Evolutionary conservation across 768 basidiomycete genomes (phyloP), one percentile per base, ranked within the genome.

Genomic region (Tephrocybe sp.): DNA sequence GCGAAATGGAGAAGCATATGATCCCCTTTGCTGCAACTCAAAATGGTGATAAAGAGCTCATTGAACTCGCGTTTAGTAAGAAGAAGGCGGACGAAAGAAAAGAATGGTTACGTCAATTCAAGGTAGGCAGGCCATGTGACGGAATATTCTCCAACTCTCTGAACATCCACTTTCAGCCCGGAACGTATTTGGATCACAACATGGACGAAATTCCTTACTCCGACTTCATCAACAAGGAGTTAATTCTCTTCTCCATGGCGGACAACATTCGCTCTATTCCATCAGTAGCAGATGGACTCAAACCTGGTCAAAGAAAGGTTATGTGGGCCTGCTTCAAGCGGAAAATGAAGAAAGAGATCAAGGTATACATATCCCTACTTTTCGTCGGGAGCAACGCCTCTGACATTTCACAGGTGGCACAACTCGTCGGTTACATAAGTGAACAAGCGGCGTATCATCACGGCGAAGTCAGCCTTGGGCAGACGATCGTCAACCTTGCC

Each of bases 11-110:
- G 62, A 95, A 89, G 64, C 97, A 99, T 64, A 88, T 96, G 80
- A 91, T 99, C 49, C 90, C 93, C 0, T 98, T 99, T 71, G 80
- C 88, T 2, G 71, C 84, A 3, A 85, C 84, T 3, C 83, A 89
- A 62, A 80, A 86, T 0, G 93, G 86, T 2, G 97, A 98, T 58
- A 84, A 83, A 39, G 86, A 85, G 6, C 78, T 98, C 30, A 96
- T 99, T 54, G 97, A 99, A 34, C 85, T 99, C 50, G 97, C 97
- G 0, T 99, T 99, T 77, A 98, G 93, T 75, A 99, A 98, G 83
- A 98, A 98, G 78, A 98, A 96, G 65, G 91, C 94, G 0, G 97
- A 99, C 53, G 94, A 98, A 2, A 86, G 97, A 46, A 98, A 99
- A 68, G 97, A 99, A 51, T 99, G 97, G 97, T 73, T 99, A 11